A percentile compares a stretch with the other conserved stretches of the same genome.
These are phyloP conservation scores for Botrytis porri DNA, from an alignment of 2,329 filamentous ascomycete species.

Conservation along the genomic window DNA sequence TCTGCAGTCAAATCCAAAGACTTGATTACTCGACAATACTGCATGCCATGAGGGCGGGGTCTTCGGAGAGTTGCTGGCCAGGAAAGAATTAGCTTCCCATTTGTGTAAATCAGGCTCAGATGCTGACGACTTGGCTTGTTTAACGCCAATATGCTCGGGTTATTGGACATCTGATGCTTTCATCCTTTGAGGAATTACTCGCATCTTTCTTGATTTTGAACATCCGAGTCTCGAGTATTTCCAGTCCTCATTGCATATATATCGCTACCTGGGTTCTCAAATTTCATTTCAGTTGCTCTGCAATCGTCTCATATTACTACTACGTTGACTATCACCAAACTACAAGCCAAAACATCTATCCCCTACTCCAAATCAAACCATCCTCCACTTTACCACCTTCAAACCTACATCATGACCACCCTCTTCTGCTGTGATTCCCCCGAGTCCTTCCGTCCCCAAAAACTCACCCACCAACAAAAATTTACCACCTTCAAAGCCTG, in stretches of 20 bases:
- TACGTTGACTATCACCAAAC: not conserved
- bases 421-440: constrained; percentile 7
- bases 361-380: not conserved
- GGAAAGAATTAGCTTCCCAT: not conserved
- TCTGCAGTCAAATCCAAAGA: not conserved
- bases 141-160: not conserved
- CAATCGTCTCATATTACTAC: no score
- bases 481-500: not conserved
- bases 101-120: not conserved
- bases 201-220: not conserved
- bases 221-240: not conserved
- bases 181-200: not conserved
- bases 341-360: not conserved
- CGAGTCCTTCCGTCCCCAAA: not conserved
- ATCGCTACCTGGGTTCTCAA: rapidly evolving
- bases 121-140: not conserved
- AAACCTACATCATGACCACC: not conserved
- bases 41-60: not conserved
- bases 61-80: not conserved
- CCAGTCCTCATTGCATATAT: not conserved
- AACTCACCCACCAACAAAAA: constrained; percentile 1
- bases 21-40: not conserved
- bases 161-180: not conserved
- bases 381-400: not conserved
- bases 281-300: not conserved